Evolutionary conservation across 768 basidiomycete species (phyloP), one percentile per base, ranked within the genome.

Genomic region (Serendipita vermifera): DNA sequence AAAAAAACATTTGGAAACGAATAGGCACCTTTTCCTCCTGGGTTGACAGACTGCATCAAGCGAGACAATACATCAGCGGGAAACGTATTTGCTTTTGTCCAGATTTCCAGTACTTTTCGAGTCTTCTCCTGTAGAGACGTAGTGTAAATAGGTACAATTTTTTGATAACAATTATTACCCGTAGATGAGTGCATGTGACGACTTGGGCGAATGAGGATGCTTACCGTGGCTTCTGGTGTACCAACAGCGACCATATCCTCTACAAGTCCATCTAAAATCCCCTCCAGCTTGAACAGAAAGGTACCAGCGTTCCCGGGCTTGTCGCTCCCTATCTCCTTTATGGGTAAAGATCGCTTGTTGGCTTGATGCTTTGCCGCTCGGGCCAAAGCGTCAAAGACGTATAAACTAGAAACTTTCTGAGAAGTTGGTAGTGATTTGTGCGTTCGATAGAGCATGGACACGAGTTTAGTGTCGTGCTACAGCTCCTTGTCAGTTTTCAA

Each of bases 101-200:
- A 99, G 65, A 99, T 97, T 72, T 97, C 96, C 70, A 94, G 80
- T 65, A 99, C 82, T 71, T 98, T 98, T 76, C 85, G 85, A 41
- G 87, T 78, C 73, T 99, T 99, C 75, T 96, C 94, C 93, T 97
- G 75, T 70, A 67, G 59, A 51, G 43, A 38, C 27, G 41, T n/a
- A n/a, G n/a, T n/a, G n/a, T 20, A 43, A 29, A 20, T 55, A 36
- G 39, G 55, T 20, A 55, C 29, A 20, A 57, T 27, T 24, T 22
- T 32, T 31, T 24, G 26, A 55, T 17, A 32, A 20, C 24, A 55
- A 55, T 35, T 40, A 59, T 26, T 17, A 57, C 5, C 41, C 39
- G 20, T 11, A 43, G 7, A 35, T 13, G 55, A 20, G 48, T 27
- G 38, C 11, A 46, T 11, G 17, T 17, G 32, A 54, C n/a, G 46